Evolutionary conservation across 2,329 filamentous ascomycete species (phyloP).

Genomic region (Epichloe typhina): DNA sequence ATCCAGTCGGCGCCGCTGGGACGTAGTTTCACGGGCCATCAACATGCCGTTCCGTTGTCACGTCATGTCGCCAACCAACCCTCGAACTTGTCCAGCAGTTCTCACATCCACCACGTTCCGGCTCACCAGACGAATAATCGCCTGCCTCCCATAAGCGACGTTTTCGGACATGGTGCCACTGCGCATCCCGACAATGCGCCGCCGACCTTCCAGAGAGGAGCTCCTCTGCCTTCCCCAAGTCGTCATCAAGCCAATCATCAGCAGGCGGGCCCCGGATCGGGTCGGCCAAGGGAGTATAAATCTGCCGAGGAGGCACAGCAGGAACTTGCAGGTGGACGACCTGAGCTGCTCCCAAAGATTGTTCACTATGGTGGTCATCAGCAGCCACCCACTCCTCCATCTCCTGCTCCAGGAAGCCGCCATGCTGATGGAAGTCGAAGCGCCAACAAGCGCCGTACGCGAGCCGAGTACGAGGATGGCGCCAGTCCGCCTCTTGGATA

Average conservation of each 20-base stretch:
- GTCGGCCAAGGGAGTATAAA: slow-evolving; percentile 72
- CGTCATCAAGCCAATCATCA: slow-evolving; percentile 46
- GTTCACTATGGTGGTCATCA: slow-evolving; percentile 94
- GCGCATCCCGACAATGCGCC: slow-evolving; percentile 43
- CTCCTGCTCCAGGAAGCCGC: slow-evolving; percentile 47
- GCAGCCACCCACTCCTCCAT: slow-evolving; percentile 85
- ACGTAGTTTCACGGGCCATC: slow-evolving; percentile 87
- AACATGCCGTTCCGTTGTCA: slow-evolving; percentile 63
- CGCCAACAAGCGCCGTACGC: slow-evolving; percentile 57
- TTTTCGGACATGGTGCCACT: slow-evolving; percentile 72
- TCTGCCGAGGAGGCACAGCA: slow-evolving; percentile 93
- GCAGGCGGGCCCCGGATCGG: slow-evolving; percentile 39
- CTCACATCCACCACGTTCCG: slow-evolving; percentile 81
- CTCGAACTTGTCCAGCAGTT: slow-evolving; percentile 69
- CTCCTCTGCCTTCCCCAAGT: slow-evolving; percentile 67
- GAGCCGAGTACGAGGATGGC: slow-evolving; percentile 90
- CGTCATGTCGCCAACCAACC: slow-evolving; percentile 71
- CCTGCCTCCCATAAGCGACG: slow-evolving; percentile 84
- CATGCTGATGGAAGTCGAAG: slow-evolving; percentile 40
- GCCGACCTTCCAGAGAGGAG: slow-evolving; percentile 40
- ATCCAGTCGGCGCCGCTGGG: slow-evolving; percentile 93
- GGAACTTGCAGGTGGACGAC: slow-evolving; percentile 77
- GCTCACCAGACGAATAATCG: slow-evolving; percentile 84
- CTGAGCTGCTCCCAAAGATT: slow-evolving; percentile 82
- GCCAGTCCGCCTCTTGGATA: slow-evolving; percentile 72